A percentile compares a stretch with the other conserved stretches of the same genome.
phyloP scores from a whole-genome alignment of 495 filamentous ascomycete genomes.

The Xylaria bambusicola region DNA sequence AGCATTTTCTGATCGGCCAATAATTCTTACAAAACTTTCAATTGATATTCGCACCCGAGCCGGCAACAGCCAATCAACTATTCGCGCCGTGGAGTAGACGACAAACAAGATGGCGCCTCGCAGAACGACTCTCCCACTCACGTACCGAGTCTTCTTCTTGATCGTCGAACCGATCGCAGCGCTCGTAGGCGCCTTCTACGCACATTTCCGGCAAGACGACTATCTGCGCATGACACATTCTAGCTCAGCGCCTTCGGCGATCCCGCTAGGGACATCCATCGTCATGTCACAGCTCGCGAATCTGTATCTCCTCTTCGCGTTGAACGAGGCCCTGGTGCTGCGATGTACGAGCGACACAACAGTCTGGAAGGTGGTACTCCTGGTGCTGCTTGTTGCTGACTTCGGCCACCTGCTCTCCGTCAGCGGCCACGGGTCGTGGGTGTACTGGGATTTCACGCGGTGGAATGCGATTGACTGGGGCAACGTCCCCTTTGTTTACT shows the following conservation, averaged over 20 bases:
- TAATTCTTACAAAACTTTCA: too few species aligned
- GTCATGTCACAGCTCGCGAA: conserved; percentile 65
- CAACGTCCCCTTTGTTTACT: conserved; percentile 63
- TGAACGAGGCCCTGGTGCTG: conserved; percentile 70
- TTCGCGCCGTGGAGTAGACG: too few species aligned
- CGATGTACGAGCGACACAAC: conserved; percentile 60
- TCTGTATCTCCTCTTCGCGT: conserved; percentile 64
- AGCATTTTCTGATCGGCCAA: too few species aligned
- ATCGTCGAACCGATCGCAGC: conserved; percentile 66
- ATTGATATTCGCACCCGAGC: too few species aligned
- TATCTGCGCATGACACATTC: conserved; percentile 64
- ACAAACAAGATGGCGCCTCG: conserved; percentile 29
- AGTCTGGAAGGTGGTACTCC: conserved; percentile 65
- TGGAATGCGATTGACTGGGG: conserved; percentile 72
- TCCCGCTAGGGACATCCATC: conserved; percentile 52
- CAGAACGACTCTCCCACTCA: conserved; percentile 39
- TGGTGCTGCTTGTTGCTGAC: conserved; percentile 65
- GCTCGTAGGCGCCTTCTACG: conserved; percentile 65
- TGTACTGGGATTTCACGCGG: conserved; percentile 56
- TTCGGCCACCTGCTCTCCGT: conserved; percentile 67
- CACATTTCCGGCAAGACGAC: conserved; percentile 53
- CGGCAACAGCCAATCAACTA: too few species aligned
- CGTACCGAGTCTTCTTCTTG: conserved; percentile 66
- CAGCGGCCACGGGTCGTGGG: conserved; percentile 45
- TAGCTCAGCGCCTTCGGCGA: conserved; percentile 40